phyloP scores from a whole-genome alignment of 352 stramenopile species.

The Achlya hypogyna region DNA sequence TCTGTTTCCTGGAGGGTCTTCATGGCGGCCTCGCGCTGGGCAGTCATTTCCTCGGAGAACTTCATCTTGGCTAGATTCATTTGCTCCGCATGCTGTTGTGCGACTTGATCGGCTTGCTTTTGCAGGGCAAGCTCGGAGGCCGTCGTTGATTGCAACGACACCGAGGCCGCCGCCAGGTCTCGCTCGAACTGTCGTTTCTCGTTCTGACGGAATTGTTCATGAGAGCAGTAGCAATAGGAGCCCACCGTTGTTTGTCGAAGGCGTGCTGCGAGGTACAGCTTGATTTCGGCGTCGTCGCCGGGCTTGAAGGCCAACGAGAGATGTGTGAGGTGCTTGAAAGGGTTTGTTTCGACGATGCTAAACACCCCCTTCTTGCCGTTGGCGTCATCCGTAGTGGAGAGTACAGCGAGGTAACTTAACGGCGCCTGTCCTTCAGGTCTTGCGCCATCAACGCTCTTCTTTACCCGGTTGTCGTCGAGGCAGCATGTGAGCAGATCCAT shows the following conservation, averaged over 20 bases:
- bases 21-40: conserved; percentile 29
- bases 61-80: neutral
- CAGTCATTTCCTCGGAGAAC: conserved; percentile 9
- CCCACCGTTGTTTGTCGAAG: conserved; percentile 62
- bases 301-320: conserved; percentile 81
- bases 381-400: conserved; percentile 51
- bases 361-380: conserved; percentile 48
- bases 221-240: neutral
- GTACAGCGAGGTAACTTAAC: conserved; percentile 72
- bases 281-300: conserved; percentile 84
- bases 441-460: conserved; percentile 18
- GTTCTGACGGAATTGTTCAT: neutral
- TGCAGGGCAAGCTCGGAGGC: conserved; percentile 3
- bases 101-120: conserved; percentile 9
- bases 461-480: conserved; percentile 49
- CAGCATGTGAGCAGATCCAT: conserved; percentile 89
- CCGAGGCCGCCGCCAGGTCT: neutral
- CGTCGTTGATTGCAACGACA: neutral
- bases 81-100: conserved; percentile 11
- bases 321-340: conserved; percentile 92
- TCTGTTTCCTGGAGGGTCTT: conserved; percentile 45
- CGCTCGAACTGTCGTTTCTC: conserved; percentile 4
- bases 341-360: conserved; percentile 91
- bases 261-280: conserved; percentile 83
- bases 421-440: conserved; percentile 60